These are phyloP conservation scores for Boletus patriciae DNA, from an alignment of 768 basidiomycete genomes.

Conservation along the genomic window DNA sequence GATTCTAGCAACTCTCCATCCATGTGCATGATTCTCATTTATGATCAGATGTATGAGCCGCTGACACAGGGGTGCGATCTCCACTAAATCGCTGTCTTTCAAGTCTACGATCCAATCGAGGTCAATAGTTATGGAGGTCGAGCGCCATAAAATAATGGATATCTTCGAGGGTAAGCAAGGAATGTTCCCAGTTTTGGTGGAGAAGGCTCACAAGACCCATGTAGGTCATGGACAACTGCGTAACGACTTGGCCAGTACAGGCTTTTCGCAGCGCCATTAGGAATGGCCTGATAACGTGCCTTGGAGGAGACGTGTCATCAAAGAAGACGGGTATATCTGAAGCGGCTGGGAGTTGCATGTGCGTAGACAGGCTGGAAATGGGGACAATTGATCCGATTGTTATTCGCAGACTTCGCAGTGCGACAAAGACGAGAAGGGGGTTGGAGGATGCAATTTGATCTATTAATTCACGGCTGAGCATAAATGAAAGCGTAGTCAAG, in stretches of 20 bases:
- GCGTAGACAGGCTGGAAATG: neutral
- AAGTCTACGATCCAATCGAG: neutral
- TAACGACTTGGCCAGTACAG: neutral
- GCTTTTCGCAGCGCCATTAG: neutral
- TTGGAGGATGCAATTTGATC: neutral
- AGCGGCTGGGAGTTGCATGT: neutral
- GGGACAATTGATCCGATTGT: neutral
- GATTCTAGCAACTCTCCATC: neutral
- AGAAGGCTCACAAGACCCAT: too few relatives aligned
- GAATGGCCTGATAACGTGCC: neutral
- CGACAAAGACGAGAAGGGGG: neutral
- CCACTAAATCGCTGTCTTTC: neutral
- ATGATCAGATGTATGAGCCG: neutral
- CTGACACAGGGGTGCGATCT: neutral
- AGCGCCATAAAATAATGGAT: neutral
- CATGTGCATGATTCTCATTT: neutral
- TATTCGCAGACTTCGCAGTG: neutral
- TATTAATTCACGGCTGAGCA: neutral
- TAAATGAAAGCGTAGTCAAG: neutral
- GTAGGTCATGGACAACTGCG: neutral
- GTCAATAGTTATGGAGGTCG: neutral
- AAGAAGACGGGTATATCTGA: too few relatives aligned
- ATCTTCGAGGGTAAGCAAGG: neutral
- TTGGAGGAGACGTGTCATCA: too few relatives aligned
- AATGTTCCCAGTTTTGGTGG: neutral